Evolutionary conservation across 2,329 filamentous ascomycete genomes (phyloP).

Genomic region (Mycocentrospora acerina): DNA sequence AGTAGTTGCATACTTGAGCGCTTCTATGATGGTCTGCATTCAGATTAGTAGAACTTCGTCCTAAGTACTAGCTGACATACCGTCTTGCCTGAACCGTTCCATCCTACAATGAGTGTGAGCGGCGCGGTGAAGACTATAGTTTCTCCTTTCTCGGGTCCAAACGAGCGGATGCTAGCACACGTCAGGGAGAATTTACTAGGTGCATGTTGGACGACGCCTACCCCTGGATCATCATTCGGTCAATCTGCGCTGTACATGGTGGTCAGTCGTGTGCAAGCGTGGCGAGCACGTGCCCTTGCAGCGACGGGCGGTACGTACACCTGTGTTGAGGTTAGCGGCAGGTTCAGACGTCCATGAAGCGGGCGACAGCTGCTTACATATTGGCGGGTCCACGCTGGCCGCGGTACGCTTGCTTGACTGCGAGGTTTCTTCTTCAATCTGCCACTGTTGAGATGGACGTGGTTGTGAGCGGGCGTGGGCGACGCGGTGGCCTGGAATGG

Average conservation of each 20-base stretch:
- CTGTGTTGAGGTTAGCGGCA: slow-evolving; percentile 6
- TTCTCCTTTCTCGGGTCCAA: slow-evolving; percentile 73
- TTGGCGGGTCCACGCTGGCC: slow-evolving; percentile 5
- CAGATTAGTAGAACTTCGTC: slow-evolving; percentile 1
- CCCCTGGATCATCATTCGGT: slow-evolving; percentile 85
- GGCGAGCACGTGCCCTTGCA: neutral
- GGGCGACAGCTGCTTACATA: slow-evolving; percentile 9
- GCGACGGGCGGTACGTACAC: slow-evolving; percentile 9
- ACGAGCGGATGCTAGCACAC: slow-evolving; percentile 72
- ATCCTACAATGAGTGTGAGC: slow-evolving; percentile 92
- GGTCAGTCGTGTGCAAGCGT: slow-evolving; percentile 1
- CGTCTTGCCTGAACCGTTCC: slow-evolving; percentile 97
- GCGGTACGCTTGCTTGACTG: slow-evolving; percentile 1
- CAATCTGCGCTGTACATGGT: slow-evolving; percentile 63
- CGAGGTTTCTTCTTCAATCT: no score
- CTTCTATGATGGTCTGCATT: slow-evolving; percentile 85
- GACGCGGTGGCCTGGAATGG: slow-evolving; percentile 7
- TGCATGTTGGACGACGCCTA: slow-evolving; percentile 32
- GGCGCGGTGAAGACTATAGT: slow-evolving; percentile 87
- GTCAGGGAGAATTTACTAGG: slow-evolving; percentile 8
- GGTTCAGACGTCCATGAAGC: neutral
- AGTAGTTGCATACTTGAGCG: slow-evolving; percentile 95
- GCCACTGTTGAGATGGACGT: slow-evolving; percentile 1
- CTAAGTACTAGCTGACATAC: slow-evolving; percentile 37
- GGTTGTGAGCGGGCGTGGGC: neutral